Evolutionary conservation across 352 stramenopile genomes (phyloP), one percentile per base, ranked within the genome.

Genomic region (Globisporangium viniferum): DNA sequence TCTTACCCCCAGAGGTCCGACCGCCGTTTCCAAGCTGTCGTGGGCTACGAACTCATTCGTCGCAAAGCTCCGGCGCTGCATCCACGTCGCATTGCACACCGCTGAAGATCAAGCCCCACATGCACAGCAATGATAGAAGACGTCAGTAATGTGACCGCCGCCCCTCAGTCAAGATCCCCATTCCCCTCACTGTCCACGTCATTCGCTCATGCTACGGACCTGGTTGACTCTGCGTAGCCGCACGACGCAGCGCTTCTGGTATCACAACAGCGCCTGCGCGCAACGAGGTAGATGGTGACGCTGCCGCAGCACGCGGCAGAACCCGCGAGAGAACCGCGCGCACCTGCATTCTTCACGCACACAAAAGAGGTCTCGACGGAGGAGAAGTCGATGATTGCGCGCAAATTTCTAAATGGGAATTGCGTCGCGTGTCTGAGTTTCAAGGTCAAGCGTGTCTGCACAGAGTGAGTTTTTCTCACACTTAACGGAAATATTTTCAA

Each of bases 41-140:
- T 49, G 39, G 3, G 36, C 20, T 18, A 73, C 41, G 20, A 78
- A 76, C 33, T 78, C 71, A 31, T 78, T 78, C 35, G 71, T 74
- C 62, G 74, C 74, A 61, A 73, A 70, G 44, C 56, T n/a, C 6
- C 67, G 67, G 10, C 24, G 53, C 27, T 48, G 67, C 27, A 35
- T 33, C 62, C 62, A 58, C 12, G 20, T 2, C 57, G 44, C 24
- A 24, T 12, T 49, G 49, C 29, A 59, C 12, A 29, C 39, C 8
- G 12, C 60, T 66, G 31, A 1, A n/a, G 24, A 10, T 9, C 20
- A 56, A 65, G 18, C 18, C 44, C 57, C 18, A 39, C 10, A 20
- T 7, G 24, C 24, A 65, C 24, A 65, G 44, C 31, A 63, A 15
- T 14, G 4, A 60, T 35, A 39, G 24, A 14, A 29, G 18, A 36